phyloP scores from a whole-genome alignment of 2,329 filamentous ascomycete species.

The Pyrenochaeta sp. region DNA sequence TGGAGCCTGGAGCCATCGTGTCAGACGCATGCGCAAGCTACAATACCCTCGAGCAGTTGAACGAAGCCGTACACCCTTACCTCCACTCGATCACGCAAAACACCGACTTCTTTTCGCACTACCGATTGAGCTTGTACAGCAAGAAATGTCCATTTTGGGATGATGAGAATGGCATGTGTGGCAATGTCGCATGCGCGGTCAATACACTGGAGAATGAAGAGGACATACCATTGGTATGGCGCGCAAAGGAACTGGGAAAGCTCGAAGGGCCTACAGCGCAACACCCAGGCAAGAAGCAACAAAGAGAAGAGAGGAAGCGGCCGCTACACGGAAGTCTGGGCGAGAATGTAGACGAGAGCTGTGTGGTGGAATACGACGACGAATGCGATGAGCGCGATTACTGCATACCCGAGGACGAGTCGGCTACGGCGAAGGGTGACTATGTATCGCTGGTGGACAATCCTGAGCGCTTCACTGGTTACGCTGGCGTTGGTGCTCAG shows the following conservation, averaged over 20 bases:
- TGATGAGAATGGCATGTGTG: conserved; percentile 92
- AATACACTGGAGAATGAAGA: conserved; percentile 95
- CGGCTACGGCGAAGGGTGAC: conserved; percentile 84
- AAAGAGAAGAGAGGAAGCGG: conserved; percentile 73
- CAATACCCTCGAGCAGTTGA: conserved; percentile 85
- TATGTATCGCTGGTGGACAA: conserved; percentile 95
- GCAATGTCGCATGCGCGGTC: conserved; percentile 95
- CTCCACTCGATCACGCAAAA: conserved; percentile 82
- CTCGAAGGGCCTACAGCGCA: conserved; percentile 89
- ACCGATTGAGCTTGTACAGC: conserved; percentile 92
- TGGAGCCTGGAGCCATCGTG: conserved; percentile 87
- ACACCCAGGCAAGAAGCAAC: conserved; percentile 80
- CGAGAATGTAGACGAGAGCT: conserved; percentile 89
- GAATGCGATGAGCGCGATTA: conserved; percentile 97
- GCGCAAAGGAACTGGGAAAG: conserved; percentile 89
- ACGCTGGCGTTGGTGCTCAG: conserved; percentile 81
- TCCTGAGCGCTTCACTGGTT: conserved; percentile 94
- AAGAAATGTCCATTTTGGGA: conserved; percentile 97
- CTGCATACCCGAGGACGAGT: conserved; percentile 94
- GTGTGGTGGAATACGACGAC: conserved; percentile 96
- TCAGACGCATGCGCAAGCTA: conserved; percentile 96
- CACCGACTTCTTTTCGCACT: conserved; percentile 98
- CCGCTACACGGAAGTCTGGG: conserved; percentile 86
- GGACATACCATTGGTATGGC: conserved; percentile 91
- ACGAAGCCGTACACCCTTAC: conserved; percentile 76